Evolutionary conservation across 352 stramenopile genomes (phyloP), one percentile per base, ranked within the genome.

Genomic region (Globisporangium spinosum): DNA sequence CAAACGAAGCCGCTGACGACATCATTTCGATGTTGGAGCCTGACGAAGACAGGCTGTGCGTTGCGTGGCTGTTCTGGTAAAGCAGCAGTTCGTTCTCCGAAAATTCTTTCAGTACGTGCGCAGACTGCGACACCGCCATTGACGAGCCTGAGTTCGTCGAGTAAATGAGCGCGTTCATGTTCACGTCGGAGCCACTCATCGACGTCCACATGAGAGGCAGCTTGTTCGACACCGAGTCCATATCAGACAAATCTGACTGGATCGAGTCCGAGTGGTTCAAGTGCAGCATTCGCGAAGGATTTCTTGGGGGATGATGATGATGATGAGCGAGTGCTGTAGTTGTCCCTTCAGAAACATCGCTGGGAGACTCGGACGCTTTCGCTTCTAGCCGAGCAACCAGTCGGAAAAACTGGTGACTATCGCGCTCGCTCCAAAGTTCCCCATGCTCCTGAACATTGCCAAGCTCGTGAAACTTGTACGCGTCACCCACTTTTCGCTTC

Each of bases 231-330:
- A 82, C 63, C 22, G 79, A 87, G 43, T 93, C 83, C 12, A 84
- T 73, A 34, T 93, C 83, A 2, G 85, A 93, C 53, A 89, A 68
- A 29, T 91, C 82, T 1, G 85, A 93, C 67, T 91, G 83, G 58
- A 90, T 77, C 12, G 85, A 91, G 68, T 91, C 83, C 3, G 77
- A 83, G n/a, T 73, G 76, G 2, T 65, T 53, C 59, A 83, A n/a
- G 8, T 58, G 29, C 40, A 64, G 1, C 1, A 43, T 25, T 25
- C 57, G 62, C 38, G 25, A 32, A 7, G 55, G 45, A n/a, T 65
- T 56, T 22, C 20, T 32, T 23, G 56, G 56, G n/a, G n/a, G 56
- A 25, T 62, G 56, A 23, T 61, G 32, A 27, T 61, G 53, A 34
- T 61, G 35, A 23, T 65, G 27, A 29, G 27, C 10, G 38, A 20